Evolutionary conservation across 129 eudicot genomes (phyloP).

Genomic region (Flaveria bidentis): DNA sequence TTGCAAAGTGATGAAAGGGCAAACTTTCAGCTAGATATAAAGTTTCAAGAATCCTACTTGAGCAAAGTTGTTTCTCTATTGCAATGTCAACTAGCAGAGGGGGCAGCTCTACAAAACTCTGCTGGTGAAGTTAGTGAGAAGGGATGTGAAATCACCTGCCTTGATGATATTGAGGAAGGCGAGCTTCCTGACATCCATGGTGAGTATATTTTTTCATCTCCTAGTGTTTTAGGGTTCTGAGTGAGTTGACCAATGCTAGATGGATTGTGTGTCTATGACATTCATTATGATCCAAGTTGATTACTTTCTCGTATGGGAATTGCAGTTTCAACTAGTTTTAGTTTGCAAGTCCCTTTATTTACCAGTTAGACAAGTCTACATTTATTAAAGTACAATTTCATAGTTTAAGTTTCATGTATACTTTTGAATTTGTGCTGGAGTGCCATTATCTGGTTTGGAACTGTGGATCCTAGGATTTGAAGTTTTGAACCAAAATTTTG

Average conservation of each 20-base stretch:
- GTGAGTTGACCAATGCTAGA: conserved; percentile 13
- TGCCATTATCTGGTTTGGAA: neutral
- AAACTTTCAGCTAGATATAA: conserved; percentile 91
- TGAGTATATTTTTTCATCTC: conserved; percentile 36
- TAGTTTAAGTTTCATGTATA: neutral
- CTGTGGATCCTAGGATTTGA: neutral
- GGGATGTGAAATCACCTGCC: conserved; percentile 30
- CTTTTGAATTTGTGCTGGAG: neutral
- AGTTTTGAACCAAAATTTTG: neutral
- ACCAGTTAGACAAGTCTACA: neutral
- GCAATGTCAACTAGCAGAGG: conserved; percentile 90
- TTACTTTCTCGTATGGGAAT: neutral
- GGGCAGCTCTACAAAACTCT: conserved; percentile 58
- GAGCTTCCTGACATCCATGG: conserved; percentile 92
- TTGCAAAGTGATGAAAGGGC: conserved; percentile 98
- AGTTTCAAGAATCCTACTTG: conserved; percentile 94
- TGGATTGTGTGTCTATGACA: neutral
- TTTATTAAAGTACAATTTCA: neutral
- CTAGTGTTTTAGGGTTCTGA: conserved; percentile 11
- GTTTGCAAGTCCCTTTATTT: neutral
- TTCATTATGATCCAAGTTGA: neutral
- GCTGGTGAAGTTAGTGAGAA: conserved; percentile 31
- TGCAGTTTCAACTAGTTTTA: neutral
- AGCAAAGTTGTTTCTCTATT: conserved; percentile 81
- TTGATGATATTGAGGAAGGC: conserved; percentile 93